These are phyloP conservation scores for Blastobotrys muscicola DNA, from an alignment of 805 yeast species.

Conservation along the genomic window DNA sequence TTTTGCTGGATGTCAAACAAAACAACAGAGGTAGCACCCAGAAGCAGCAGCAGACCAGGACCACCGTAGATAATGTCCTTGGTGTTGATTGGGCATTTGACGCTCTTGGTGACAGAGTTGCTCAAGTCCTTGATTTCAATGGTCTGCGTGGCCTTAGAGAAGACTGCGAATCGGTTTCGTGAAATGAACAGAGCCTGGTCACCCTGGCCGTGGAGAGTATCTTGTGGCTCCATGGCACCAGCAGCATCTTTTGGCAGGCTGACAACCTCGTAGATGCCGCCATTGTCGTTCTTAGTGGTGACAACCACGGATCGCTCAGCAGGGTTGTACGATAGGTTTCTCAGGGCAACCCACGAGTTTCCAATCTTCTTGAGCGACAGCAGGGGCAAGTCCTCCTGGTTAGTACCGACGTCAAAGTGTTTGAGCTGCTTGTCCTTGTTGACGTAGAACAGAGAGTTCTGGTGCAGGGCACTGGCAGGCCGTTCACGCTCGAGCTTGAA, in stretches of 20 bases:
- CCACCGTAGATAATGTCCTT: slow-evolving; percentile 67
- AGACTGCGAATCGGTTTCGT: slow-evolving; percentile 86
- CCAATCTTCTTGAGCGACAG: slow-evolving; percentile 79
- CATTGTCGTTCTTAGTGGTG: slow-evolving; percentile 49
- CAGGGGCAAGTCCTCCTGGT: slow-evolving; percentile 64
- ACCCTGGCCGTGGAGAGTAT: slow-evolving; percentile 69
- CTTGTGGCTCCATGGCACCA: slow-evolving; percentile 91
- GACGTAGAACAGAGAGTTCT: slow-evolving; percentile 65
- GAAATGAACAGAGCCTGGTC: slow-evolving; percentile 85
- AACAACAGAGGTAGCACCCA: slow-evolving; percentile 63
- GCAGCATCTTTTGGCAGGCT: slow-evolving; percentile 76
- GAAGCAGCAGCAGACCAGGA: slow-evolving; percentile 72
- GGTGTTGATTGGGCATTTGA: slow-evolving; percentile 46
- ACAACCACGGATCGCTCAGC: slow-evolving; percentile 80
- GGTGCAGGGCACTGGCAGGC: slow-evolving; percentile 73
- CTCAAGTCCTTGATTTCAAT: slow-evolving; percentile 77
- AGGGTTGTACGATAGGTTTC: slow-evolving; percentile 83
- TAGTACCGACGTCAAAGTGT: slow-evolving; percentile 53
- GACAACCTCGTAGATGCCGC: slow-evolving; percentile 62
- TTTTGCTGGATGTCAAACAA: slow-evolving; percentile 90
- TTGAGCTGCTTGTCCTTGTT: slow-evolving; percentile 83
- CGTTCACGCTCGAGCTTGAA: slow-evolving; percentile 96
- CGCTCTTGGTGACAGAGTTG: slow-evolving; percentile 71
- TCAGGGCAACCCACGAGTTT: slow-evolving; percentile 74
- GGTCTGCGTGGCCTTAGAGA: slow-evolving; percentile 50